phyloP scores from a whole-genome alignment of 208 protist genomes.

The Crithidia brevicula region DNA sequence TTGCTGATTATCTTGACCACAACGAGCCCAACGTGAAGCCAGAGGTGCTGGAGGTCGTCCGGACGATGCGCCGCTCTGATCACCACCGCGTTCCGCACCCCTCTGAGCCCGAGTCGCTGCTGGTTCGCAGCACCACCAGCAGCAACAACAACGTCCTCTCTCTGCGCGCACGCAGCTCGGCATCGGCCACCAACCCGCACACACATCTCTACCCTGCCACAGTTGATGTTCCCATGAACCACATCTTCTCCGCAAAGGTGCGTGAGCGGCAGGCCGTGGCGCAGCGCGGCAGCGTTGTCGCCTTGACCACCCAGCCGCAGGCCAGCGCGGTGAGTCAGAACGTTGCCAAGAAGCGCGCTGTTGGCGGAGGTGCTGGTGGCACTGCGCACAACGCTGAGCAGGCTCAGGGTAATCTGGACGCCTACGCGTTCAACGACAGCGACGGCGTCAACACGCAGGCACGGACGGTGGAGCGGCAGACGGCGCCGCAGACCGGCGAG shows the following conservation, averaged over 20 bases:
- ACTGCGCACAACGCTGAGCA: constrained; percentile 3
- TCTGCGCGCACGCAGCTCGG: constrained; percentile 12
- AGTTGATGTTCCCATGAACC: constrained; percentile 6
- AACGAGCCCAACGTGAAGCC: constrained; percentile 75
- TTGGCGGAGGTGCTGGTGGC: not conserved
- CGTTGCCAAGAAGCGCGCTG: not conserved
- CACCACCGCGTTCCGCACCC: constrained; percentile 38
- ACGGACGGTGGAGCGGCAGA: constrained; percentile 8
- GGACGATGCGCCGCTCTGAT: constrained; percentile 51
- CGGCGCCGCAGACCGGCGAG: not conserved
- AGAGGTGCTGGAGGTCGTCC: constrained; percentile 76
- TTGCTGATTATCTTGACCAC: constrained; percentile 92
- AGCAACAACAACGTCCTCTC: constrained; percentile 28
- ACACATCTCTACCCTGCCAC: constrained; percentile 11
- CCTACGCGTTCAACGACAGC: constrained; percentile 12
- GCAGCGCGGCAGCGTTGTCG: not conserved
- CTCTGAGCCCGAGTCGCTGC: constrained; percentile 36
- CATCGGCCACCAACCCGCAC: not conserved
- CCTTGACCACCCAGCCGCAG: not conserved
- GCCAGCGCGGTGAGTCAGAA: not conserved
- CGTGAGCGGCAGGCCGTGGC: constrained; percentile 4
- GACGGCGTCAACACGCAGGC: constrained; percentile 5
- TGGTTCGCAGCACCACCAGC: constrained; percentile 38
- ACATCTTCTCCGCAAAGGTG: constrained; percentile 2
- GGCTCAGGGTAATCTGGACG: not conserved